Evolutionary conservation across 129 eudicot species (phyloP).

Genomic region (Daucus carota): DH1_v3.0 NC_030386.2:25726501-25727000

Average conservation of each 20-base stretch:
- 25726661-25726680: constrained; percentile 3
- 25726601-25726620: constrained; percentile 24
- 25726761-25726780: neutral
- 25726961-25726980: no score
- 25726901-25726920: no score
- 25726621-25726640: constrained; percentile 8
- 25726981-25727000: no score
- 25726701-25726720: neutral
- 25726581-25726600: constrained; percentile 39
- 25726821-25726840: neutral
- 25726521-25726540: neutral
- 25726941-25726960: no score
- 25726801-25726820: neutral
- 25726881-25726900: no score
- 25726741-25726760: neutral
- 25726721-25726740: neutral
- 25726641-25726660: neutral
- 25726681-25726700: constrained; percentile 3
- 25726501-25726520: constrained; percentile 2
- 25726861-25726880: no score
- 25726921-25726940: no score
- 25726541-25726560: neutral
- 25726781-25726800: neutral
- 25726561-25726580: constrained; percentile 27
- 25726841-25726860: neutral